phyloP scores from a whole-genome alignment of 2,329 filamentous ascomycete species.

The Trichophyton verrucosum region DNA sequence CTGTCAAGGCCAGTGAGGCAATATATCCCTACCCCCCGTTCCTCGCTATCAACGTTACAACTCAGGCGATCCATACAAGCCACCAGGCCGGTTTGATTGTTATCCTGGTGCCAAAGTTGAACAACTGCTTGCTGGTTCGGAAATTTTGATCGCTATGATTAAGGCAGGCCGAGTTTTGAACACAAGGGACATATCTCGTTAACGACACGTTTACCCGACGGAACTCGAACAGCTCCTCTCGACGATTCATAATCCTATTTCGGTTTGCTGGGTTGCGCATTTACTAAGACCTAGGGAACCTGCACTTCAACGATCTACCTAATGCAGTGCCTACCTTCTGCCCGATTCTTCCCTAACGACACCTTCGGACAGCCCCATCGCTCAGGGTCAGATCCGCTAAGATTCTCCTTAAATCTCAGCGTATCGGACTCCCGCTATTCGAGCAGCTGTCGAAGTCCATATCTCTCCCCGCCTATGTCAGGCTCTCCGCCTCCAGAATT shows the following conservation, averaged over 20 bases:
- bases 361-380: conserved; percentile 15
- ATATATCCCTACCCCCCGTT: neutral
- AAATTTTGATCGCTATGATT: neutral
- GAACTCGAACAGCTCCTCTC: neutral
- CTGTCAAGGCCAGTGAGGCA: neutral
- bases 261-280: neutral
- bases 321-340: conserved; percentile 15
- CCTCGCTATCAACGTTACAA: neutral
- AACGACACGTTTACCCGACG: neutral
- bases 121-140: neutral
- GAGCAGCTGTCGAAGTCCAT: conserved; percentile 19
- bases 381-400: conserved; percentile 18
- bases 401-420: conserved; percentile 19
- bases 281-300: neutral
- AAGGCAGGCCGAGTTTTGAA: neutral
- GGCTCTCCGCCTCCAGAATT: conserved; percentile 21
- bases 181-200: neutral
- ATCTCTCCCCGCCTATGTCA: conserved; percentile 26
- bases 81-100: neutral
- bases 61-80: neutral
- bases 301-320: conserved; percentile 5
- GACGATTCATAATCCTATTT: neutral
- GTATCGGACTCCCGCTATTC: conserved; percentile 15
- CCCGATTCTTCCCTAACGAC: conserved; percentile 12
- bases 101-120: neutral